These are phyloP conservation scores for Solanum hybrid DNA, from an alignment of 305 asterid genomes.

Conservation along the genomic window DNA sequence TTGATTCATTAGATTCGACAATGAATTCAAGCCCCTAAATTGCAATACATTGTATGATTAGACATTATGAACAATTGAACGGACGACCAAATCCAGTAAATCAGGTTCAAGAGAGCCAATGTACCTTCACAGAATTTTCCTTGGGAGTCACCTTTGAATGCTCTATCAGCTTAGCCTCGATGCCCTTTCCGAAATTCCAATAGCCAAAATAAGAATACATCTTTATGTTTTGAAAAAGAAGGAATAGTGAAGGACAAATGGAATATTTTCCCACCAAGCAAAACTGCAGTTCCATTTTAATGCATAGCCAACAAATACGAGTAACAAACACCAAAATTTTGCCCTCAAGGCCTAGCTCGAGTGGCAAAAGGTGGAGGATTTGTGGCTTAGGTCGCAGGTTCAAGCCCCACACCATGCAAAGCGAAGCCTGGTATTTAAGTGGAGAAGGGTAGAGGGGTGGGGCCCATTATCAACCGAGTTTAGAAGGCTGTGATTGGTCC, in stretches of 20 bases:
- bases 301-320: neutral
- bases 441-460: neutral
- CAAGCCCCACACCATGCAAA: neutral
- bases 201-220: neutral
- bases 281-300: neutral
- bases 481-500: neutral
- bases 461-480: neutral
- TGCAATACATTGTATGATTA: conserved; percentile 11
- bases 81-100: neutral
- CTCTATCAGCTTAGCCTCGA: conserved; percentile 37
- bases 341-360: neutral
- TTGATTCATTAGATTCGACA: conserved; percentile 37
- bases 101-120: neutral
- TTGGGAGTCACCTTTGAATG: conserved; percentile 26
- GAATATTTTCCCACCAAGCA: neutral
- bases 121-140: conserved; percentile 29
- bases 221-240: neutral
- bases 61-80: neutral
- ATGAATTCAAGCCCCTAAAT: conserved; percentile 68
- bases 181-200: conserved; percentile 24
- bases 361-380: neutral
- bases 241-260: neutral
- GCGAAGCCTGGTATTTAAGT: neutral
- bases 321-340: neutral
- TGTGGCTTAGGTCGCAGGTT: neutral